Base-by-base conservation (phyloP, 164 flowering plant species). In the Buxus sempervirens region DNA sequence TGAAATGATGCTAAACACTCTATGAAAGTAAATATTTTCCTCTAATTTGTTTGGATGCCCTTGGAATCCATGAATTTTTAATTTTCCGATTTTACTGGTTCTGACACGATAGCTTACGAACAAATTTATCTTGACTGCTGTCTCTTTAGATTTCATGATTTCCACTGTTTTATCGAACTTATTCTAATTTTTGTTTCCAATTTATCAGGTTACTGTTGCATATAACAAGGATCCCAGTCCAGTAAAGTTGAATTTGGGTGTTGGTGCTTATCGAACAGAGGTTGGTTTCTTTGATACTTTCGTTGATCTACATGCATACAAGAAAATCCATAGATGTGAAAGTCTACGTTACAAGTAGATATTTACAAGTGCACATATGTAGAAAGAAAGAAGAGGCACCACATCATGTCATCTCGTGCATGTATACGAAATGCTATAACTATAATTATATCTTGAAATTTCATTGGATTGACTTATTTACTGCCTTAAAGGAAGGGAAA, bases 201-300 rank as follows among this genome's bases (percentile, higher is more conserved):
- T 24, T 15, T 25, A 71, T 62, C 75, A 96, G 99, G 99, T 96
- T 21, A 96, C 99, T 26, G 96, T 93, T 70, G 99, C 98, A 0
- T 96, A 86, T 49, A 96, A 96, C 82, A 96, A 93, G 74, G 99
- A 96, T 75, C 83, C 86, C 0, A 93, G 98, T 68, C 97, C 99
- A 0, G 62, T 81, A 14, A 93, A 93, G 83, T 67, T 96, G 80
- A 96, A 96, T 77, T 84, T 96, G 82, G 99, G 99, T 20, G 99
- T 96, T 10, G 99, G 99, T 25, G 99, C 99, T 67, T 96, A 96
- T 75, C 82, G 99, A 67, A 96, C 99, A 9, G 98, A 96, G 93
- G 97, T 90, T 18, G 42, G 74, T 72, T 54, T 60, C 6, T 63
- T 24, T 7, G 27, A 32, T 45, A 45, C 5, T 2, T 10, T 10